Evolutionary conservation across 768 basidiomycete genomes (phyloP), one percentile per base, ranked within the genome.

Genomic region (Russula griseocarnosa): DNA sequence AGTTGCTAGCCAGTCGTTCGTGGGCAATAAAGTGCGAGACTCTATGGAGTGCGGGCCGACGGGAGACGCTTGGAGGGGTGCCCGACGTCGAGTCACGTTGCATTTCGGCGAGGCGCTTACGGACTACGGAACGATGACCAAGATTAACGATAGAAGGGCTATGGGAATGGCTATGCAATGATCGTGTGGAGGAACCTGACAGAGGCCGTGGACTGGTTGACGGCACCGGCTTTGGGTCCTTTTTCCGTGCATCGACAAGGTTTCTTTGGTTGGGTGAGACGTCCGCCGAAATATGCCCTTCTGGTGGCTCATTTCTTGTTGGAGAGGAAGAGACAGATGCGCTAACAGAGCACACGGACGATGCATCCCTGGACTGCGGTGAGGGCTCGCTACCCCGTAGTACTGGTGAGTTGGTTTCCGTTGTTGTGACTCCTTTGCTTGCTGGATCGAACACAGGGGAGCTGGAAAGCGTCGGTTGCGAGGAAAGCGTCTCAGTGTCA

Each of bases 101-200:
- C 13, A 88, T 81, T 68, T 87, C 81, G 11, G 84, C 83, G 16
- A 87, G 78, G 40, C 87, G 83, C 66, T 85, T 82, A 63, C 81
- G 83, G 52, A 90, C 88, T 26, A 88, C 81, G 8, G 86, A 88
- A 44, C 83, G 73, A 60, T 79, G 79, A 63, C 79, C 81, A 18
- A 89, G 78, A 62, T 87, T 84, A 30, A 80, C 74, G 50, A 89
- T 82, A 9, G 87, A 88, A 5, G 86, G 83, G 62, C 83, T 87
- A 59, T 71, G 75, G 22, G 72, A 70, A 58, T 71, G 76, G 63
- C 70, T 72, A 51, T 73, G 73, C 52, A 69, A 62, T 57, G 69
- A 73, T 32, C 67, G 65, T 54, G 60, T 68, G 36, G 44, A 72
- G 58, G 46, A 66, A 26, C 38, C 30, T 26, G 40, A 50, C 13